phyloP scores from a whole-genome alignment of 192 early-diverging fungal species.

The Podochytrium sp. region DNA sequence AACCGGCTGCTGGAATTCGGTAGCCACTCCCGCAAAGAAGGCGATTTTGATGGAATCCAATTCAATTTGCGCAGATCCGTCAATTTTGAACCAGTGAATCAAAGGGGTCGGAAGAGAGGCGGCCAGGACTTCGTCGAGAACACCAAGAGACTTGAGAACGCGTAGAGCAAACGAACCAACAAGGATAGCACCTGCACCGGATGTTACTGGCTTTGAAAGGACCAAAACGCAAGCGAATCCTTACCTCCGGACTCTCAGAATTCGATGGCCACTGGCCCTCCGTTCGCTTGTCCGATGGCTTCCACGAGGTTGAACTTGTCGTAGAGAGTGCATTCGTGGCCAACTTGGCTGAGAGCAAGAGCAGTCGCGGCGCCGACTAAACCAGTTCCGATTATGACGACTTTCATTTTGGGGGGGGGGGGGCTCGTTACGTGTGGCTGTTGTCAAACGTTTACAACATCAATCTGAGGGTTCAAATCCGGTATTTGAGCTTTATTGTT shows the following conservation, averaged over 20 bases:
- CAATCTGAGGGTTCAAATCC: too few relatives aligned
- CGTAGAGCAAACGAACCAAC: constrained; percentile 8
- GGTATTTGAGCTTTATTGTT: too few relatives aligned
- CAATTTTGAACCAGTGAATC: neutral
- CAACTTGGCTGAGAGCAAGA: neutral
- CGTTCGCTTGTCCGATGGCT: neutral
- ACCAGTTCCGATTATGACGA: neutral
- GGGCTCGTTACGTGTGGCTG: too few relatives aligned
- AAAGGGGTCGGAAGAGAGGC: neutral
- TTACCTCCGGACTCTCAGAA: constrained; percentile 13
- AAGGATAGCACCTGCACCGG: too few relatives aligned
- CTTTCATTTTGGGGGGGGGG: neutral
- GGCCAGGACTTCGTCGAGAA: constrained; percentile 10
- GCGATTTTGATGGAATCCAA: neutral
- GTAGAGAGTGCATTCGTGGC: neutral
- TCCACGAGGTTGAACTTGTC: neutral
- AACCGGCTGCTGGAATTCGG: neutral
- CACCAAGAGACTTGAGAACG: constrained; percentile 7
- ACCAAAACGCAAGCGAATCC: neutral
- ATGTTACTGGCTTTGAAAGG: neutral
- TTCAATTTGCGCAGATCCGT: neutral
- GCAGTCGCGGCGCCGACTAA: too few relatives aligned
- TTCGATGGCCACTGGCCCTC: neutral
- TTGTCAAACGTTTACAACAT: too few relatives aligned
- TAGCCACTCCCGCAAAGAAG: neutral